phyloP scores from a whole-genome alignment of 352 stramenopile genomes.

The Pythium biforme region DNA sequence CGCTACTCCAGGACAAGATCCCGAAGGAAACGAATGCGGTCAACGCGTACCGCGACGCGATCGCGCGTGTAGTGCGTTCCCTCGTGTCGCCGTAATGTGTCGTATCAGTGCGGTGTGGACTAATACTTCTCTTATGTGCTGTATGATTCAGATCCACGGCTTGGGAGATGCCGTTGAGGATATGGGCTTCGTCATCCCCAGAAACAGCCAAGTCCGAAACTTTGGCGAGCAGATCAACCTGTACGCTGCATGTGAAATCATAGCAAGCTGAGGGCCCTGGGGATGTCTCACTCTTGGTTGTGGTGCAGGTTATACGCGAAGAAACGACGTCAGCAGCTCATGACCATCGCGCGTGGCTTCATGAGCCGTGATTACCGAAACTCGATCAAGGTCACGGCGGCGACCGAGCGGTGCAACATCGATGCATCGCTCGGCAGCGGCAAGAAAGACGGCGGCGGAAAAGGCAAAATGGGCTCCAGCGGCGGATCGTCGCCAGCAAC shows the following conservation, averaged over 20 bases:
- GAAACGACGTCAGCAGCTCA: slow-evolving; percentile 60
- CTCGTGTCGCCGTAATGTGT: not conserved
- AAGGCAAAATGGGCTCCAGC: slow-evolving; percentile 14
- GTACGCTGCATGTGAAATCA: slow-evolving; percentile 31
- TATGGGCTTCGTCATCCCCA: slow-evolving; percentile 49
- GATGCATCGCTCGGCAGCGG: slow-evolving; percentile 32
- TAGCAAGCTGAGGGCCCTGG: too few species aligned
- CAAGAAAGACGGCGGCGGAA: slow-evolving; percentile 40
- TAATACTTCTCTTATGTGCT: not conserved
- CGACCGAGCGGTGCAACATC: slow-evolving; percentile 57
- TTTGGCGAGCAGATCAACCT: slow-evolving; percentile 62
- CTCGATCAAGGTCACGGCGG: slow-evolving; percentile 51
- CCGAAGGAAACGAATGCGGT: slow-evolving; percentile 55
- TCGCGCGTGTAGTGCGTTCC: slow-evolving; percentile 37
- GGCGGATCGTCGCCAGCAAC: not conserved
- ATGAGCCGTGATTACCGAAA: slow-evolving; percentile 64
- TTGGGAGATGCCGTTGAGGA: slow-evolving; percentile 48
- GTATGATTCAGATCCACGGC: slow-evolving; percentile 35
- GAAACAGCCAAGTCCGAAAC: slow-evolving; percentile 53
- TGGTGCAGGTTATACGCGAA: slow-evolving; percentile 60
- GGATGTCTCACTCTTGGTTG: not conserved
- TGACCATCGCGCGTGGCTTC: slow-evolving; percentile 47
- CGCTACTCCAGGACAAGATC: slow-evolving; percentile 65
- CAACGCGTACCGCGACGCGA: slow-evolving; percentile 44
- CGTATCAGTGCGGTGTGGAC: not conserved